Evolutionary conservation across 2,329 filamentous ascomycete species (phyloP), one percentile per base, ranked within the genome.

Genomic region (Colletotrichum acutatum): DNA sequence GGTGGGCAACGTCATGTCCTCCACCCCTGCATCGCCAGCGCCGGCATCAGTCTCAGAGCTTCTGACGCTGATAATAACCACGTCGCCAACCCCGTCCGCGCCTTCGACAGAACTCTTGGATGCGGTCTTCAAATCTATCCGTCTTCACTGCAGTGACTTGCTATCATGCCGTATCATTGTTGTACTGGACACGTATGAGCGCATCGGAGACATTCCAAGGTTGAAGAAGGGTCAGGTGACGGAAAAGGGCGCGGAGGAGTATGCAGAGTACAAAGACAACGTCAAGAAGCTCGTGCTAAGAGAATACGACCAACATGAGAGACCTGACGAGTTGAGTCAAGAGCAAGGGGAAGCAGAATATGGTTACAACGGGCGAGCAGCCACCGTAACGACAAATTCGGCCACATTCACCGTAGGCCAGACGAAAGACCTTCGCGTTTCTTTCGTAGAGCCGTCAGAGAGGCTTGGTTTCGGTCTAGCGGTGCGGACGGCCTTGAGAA

Each of bases 191-290:
- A 84, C 84, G 0, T 89, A 84, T 74, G 88, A 90, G 66, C 83
- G 83, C 22, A 79, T 90, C 49, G 82, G 79, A 1, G 70, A 82
- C 0, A 79, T 78, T 4, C 80, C 84, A 8, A 85, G 88, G 0
- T 78, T 90, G 22, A 90, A 90, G 75, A 88, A 87, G 76, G 88
- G 88, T n/a, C 80, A 83, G 16, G 85, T 89, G 19, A 89, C 87
- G 0, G 76, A 81, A 0, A 82, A 86, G 5, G 83, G 84, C 37
- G 88, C 88, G 0, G 65, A 63, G 4, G 79, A 80, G 8, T 88
- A 84, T 64, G 78, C 76, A 22, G 54, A 76, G 4, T 90, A 90
- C 80, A 89, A 86, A 76, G 68, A 78, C 4, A 88, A 87, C 57
- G 84, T 86, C 26, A 87, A 85, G 75, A 71, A 76, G 0, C 80